Conservation (phyloP, 1,139 yeast genomes). For the Eremothecium coryli region DNA sequence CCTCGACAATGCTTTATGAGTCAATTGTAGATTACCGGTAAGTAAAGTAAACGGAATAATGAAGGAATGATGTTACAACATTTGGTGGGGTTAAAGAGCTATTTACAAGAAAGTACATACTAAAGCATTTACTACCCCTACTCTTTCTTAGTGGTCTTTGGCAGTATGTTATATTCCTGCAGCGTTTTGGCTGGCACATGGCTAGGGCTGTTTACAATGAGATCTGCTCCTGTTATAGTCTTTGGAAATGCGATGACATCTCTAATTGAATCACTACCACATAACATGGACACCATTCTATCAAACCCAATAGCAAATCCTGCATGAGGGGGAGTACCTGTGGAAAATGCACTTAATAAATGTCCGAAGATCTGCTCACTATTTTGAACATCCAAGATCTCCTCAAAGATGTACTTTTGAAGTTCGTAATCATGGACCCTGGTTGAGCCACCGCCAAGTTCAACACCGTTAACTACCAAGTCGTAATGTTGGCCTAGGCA, state of each 20-base stretch:
- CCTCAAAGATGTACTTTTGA: conserved; percentile 59
- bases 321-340: conserved; percentile 98
- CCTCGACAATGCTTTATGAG: too few relatives aligned
- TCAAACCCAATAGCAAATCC: conserved; percentile 95
- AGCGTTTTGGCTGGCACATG: conserved; percentile 43
- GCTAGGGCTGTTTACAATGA: conserved; percentile 82
- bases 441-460: conserved; percentile 94
- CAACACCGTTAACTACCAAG: conserved; percentile 87
- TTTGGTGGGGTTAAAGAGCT: too few relatives aligned
- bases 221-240: conserved; percentile 78
- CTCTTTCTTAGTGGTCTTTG: background rate
- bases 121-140: too few relatives aligned
- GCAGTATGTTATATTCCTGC: conserved; percentile 39
- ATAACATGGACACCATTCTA: conserved; percentile 80
- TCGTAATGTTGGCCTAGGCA: conserved; percentile 94
- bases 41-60: too few relatives aligned
- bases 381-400: conserved; percentile 46
- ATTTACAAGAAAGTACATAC: too few relatives aligned
- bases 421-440: conserved; percentile 81
- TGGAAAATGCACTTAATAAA: conserved; percentile 63
- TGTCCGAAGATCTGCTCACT: conserved; percentile 75
- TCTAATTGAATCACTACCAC: conserved; percentile 65
- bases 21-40: too few relatives aligned
- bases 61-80: too few relatives aligned
- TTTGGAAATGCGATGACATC: conserved; percentile 97